Evolutionary conservation across 495 filamentous ascomycete species (phyloP), one percentile per base, ranked within the genome.

Genomic region (Aspergillus avenaceus): DNA sequence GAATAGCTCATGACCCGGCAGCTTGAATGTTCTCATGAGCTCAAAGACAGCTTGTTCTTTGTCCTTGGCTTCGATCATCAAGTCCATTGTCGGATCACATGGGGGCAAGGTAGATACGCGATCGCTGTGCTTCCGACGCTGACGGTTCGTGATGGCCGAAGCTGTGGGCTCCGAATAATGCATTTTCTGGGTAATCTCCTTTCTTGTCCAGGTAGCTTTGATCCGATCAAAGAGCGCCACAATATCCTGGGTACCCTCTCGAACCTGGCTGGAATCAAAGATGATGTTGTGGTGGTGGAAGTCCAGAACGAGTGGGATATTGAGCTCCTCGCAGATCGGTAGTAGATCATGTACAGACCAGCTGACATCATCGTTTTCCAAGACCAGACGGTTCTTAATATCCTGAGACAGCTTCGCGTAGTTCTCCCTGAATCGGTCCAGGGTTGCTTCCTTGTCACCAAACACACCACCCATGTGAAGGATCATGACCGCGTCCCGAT

Each of bases 1-100:
- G 59, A 93, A 78, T 1, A 69, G 72, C 4, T 92, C 78, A 62
- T 84, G 84, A 2, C 87, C 88, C 0, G 90, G 87, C 0, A 97
- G 76, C 49, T 84, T 89, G 65, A 87, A 96, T 1, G 73, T 93
- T 25, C 84, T 75, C 88, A 96, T 96, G 12, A 97, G 76, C 54
- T 96, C 90, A 59, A 97, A 96, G 0, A 96, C 91, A 0, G 93
- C 91, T 65, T 97, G 93, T 66, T 98, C 93, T 67, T 97, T 98
- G 59, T 96, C 91, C 60, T 97, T 98, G 14, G 93, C 93, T 71
- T 98, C 93, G 50, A 97, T 96, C 93, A 97, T 98, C 11, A 97
- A 74, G 62, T 96, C 93, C 86, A 95, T 92, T 6, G 83, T 82
- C 5, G 80, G 71, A 2, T 83, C 71, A 56, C 91, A 96, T 0